These are phyloP conservation scores for Oryza meyeriana DNA, from an alignment of 176 grass and related monocot species.

Conservation along the genomic window DNA sequence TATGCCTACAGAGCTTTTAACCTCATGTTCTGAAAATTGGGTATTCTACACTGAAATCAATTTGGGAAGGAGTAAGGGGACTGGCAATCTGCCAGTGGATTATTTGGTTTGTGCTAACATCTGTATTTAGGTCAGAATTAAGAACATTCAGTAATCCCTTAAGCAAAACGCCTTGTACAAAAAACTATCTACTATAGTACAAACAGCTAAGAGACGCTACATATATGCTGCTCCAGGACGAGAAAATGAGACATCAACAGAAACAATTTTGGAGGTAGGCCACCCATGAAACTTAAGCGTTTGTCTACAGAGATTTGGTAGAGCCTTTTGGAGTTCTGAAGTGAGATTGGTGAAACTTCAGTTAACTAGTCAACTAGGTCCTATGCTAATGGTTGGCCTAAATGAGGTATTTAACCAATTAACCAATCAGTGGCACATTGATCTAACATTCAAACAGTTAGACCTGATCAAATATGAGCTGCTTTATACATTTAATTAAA, in stretches of 20 bases:
- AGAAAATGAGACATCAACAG: conserved; percentile 2
- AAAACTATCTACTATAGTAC: conserved; percentile 10
- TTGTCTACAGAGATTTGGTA: neutral
- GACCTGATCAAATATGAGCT: conserved; percentile 17
- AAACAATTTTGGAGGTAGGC: neutral
- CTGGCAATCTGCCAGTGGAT: neutral
- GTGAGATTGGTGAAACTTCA: neutral
- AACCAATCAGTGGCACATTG: conserved; percentile 1
- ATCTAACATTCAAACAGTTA: conserved; percentile 32
- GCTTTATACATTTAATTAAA: conserved; percentile 22
- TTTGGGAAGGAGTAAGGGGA: neutral
- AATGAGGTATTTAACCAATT: neutral
- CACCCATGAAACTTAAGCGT: neutral
- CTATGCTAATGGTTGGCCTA: conserved; percentile 8
- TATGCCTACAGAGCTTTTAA: neutral
- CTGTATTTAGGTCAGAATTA: conserved; percentile 30
- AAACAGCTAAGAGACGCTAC: conserved; percentile 26
- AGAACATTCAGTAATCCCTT: conserved; percentile 27
- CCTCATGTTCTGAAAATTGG: neutral
- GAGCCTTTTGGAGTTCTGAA: neutral
- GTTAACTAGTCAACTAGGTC: neutral
- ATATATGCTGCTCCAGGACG: conserved; percentile 17
- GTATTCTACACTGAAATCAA: conserved; percentile 3
- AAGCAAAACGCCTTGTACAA: conserved; percentile 2
- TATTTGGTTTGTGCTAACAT: conserved; percentile 1